Conservation (phyloP, 1,284 basidiomycete species). For the Cryptococcus amylolentus region DNA sequence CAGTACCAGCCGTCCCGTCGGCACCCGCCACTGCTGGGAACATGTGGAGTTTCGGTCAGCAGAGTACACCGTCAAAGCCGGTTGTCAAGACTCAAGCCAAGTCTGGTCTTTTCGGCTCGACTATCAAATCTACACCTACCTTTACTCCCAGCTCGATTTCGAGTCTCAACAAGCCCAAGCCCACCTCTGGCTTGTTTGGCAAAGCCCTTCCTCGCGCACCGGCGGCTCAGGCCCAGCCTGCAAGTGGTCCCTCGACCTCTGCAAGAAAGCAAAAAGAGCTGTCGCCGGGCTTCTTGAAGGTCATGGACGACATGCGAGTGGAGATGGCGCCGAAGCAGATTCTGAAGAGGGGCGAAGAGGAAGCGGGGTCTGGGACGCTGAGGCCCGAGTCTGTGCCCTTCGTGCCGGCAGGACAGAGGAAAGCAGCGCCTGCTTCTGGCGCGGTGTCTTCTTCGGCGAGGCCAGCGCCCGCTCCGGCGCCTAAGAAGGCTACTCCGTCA, state of each 20-base stretch:
- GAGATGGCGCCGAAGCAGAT: constrained; percentile 10
- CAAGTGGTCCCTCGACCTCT: background rate
- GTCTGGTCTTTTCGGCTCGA: constrained; percentile 23
- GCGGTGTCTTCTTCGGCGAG: background rate
- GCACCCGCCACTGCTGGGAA: background rate
- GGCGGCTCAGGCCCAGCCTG: too few species aligned
- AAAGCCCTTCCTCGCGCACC: background rate
- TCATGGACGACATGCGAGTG: constrained; percentile 18
- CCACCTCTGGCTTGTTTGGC: constrained; percentile 8
- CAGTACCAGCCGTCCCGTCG: background rate
- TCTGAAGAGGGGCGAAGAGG: background rate
- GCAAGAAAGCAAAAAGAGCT: constrained; percentile 5
- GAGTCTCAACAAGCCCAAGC: constrained; percentile 2
- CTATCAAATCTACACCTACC: constrained; percentile 27
- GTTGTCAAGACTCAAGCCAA: background rate
- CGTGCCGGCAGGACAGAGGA: constrained; percentile 53
- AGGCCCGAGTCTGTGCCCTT: constrained; percentile 61
- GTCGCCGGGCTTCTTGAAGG: constrained; percentile 25
- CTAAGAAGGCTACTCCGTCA: constrained; percentile 46
- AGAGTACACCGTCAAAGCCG: background rate
- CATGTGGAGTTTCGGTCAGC: background rate
- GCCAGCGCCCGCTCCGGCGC: background rate
- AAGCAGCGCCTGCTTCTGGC: constrained; percentile 29
- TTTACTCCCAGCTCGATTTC: constrained; percentile 1
- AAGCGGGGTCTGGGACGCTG: constrained; percentile 18